Evolutionary conservation across 179 eudicot species (phyloP), one percentile per base, ranked within the genome.

Genomic region (Vitellaria paradoxa): DNA sequence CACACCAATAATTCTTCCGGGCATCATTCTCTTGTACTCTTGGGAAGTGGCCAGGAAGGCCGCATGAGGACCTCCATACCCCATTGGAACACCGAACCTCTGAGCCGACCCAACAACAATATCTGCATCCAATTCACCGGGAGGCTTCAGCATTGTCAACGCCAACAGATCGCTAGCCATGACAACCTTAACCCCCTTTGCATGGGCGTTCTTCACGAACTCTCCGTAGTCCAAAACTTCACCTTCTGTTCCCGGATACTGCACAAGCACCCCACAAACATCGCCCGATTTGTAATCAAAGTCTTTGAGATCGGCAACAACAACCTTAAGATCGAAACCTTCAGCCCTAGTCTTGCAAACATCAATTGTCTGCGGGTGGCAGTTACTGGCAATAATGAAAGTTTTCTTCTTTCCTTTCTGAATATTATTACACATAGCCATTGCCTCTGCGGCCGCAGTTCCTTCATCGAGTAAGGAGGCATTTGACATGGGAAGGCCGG

Each of bases 1-100:
- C 65, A 93, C 86, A 69, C 99, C 99, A 72, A 95, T 95, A 73
- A 95, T 84, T 80, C 99, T 90, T 72, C 99, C 99, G 0, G 99
- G 99, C 97, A 95, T 95, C 94, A 95, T 81, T 81, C 99, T 91
- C 90, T 95, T 95, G 78, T 95, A 94, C 84, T 95, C 99, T 75
- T 95, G 99, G 42, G 97, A 91, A 1, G 99, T 93, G 45, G 99
- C 99, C 87, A 94, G 72, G 84, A 95, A 95, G 9, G 99, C 99
- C 18, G 99, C 99, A 84, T 95, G 99, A 50, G 99, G 99, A 52
- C 99, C 99, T 40, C 99, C 99, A 85, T 95, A 95, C 24, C 98
- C 98, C 97, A 95, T 95, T 5, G 97, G 99, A 45, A 95, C 99
- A 53, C 99, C 97, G 73, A 95, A 95, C 81, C 99, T 91, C 87